Evolutionary conservation across 257 asterid genomes (phyloP).

Genomic region (Apocynum venetum): DNA sequence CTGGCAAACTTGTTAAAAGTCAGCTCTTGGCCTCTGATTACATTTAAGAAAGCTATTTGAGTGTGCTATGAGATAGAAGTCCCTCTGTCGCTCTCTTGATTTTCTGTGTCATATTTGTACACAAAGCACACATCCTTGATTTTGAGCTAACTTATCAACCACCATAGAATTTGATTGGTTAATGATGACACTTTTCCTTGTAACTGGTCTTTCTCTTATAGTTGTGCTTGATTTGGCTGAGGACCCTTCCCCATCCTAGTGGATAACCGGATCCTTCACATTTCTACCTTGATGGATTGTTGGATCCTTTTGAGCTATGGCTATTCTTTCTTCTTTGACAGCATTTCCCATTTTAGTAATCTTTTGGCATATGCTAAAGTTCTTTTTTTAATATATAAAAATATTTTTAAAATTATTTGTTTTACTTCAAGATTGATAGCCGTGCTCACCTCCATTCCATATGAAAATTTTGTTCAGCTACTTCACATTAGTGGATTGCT

Average conservation of each 20-base stretch:
- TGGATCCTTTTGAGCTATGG: neutral
- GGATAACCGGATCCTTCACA: neutral
- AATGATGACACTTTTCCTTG: neutral
- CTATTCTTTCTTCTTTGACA: neutral
- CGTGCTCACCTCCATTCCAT: neutral
- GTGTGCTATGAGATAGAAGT: neutral
- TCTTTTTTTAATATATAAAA: neutral
- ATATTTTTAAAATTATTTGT: neutral
- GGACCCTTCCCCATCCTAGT: neutral
- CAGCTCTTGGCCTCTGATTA: neutral
- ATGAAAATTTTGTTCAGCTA: constrained; percentile 1
- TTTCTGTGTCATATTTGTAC: neutral
- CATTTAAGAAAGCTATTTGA: neutral
- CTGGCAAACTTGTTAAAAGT: neutral
- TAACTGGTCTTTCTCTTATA: neutral
- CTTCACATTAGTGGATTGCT: neutral
- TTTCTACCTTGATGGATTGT: neutral
- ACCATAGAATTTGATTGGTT: neutral
- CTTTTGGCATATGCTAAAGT: neutral
- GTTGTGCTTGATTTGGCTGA: neutral
- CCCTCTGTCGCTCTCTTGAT: constrained; percentile 1
- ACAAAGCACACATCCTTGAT: neutral
- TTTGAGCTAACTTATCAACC: neutral
- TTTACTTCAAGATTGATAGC: neutral
- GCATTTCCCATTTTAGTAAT: neutral